Evolutionary conservation across 2,329 filamentous ascomycete species (phyloP).

Genomic region (Alternaria arbusti): DNA sequence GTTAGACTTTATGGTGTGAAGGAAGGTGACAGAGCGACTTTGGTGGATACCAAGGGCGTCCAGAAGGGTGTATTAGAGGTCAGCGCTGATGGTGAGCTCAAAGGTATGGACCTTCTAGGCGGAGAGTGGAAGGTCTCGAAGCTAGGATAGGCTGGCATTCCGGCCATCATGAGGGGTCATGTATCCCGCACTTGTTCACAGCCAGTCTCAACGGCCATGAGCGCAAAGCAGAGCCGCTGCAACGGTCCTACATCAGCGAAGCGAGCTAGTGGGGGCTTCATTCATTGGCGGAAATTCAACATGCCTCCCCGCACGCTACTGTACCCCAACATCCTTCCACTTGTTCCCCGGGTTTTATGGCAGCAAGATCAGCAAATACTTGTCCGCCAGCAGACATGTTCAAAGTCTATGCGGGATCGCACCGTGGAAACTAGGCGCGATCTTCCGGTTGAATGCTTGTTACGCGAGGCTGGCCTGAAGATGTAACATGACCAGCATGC

Average conservation of each 20-base stretch:
- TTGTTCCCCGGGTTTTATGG: constrained; percentile 20
- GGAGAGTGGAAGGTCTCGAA: constrained; percentile 47
- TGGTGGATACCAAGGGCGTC: constrained; percentile 46
- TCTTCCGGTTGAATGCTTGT: constrained; percentile 24
- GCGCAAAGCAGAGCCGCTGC: not conserved
- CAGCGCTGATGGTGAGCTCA: constrained; percentile 34
- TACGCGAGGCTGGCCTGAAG: constrained; percentile 8
- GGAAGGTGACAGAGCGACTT: constrained; percentile 39
- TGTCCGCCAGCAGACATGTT: constrained; percentile 3
- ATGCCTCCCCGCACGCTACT: constrained; percentile 24
- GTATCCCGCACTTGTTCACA: not conserved
- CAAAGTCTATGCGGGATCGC: not conserved
- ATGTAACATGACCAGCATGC: constrained; percentile 16
- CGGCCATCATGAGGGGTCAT: not conserved
- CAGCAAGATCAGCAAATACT: constrained; percentile 16
- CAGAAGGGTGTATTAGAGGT: constrained; percentile 40
- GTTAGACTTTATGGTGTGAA: constrained; percentile 48
- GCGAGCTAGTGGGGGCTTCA: constrained; percentile 1
- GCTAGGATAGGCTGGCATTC: constrained; percentile 25
- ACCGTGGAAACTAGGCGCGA: constrained; percentile 33
- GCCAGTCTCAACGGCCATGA: not conserved
- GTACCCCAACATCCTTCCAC: constrained; percentile 24
- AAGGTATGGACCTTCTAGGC: constrained; percentile 34
- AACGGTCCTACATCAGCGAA: not conserved
- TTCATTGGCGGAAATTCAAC: constrained; percentile 33